Evolutionary conservation across 257 asterid genomes (phyloP), one percentile per base, ranked within the genome.

Genomic region (Osmanthus fragrans): DNA sequence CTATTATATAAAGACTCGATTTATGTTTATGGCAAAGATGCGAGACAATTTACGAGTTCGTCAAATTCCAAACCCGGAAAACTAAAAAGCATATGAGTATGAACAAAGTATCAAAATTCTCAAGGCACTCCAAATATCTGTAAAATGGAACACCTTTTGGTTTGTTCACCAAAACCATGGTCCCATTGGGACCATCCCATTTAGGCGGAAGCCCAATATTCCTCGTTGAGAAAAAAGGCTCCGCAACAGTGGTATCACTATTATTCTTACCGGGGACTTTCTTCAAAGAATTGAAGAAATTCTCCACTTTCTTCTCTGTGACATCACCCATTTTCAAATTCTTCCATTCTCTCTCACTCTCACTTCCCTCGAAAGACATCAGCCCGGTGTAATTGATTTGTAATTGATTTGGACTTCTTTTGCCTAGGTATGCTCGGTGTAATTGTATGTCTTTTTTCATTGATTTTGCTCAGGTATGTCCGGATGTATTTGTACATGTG

Each of bases 221-320:
- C 87, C 97, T 86, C 3, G 92, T 86, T 33, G 99, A 89, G 64
- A 93, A 82, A 80, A 95, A 89, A 2, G 99, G 96, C 84, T 85
- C 96, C 1, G 39, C 80, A 39, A 25, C 79, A 13, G 64, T 82
- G 45, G 27, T 82, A 32, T 76, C 89, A 25, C 78, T 76, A 60
- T 84, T 83, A 25, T 80, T 82, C 65, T 89, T 86, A 80, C 81
- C 84, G 81, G 98, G 97, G 77, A 85, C 86, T 88, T 93, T 95
- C 90, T 86, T 95, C 98, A 93, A 91, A 86, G 96, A 82, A 91
- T 90, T 95, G 84, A 95, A 95, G 88, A 95, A 93, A 70, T 95
- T 97, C 87, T 84, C 98, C 79, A 95, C 98, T 80, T 89, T 91
- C 92, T 89, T 95, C 96, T 91, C 98, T 19, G 92, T 84, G 11